A percentile compares a stretch with the other conserved stretches of the same genome.
Evolutionary conservation across 2,329 filamentous ascomycete species (phyloP).

Genomic region (Phaeosphaeria sp.): DNA sequence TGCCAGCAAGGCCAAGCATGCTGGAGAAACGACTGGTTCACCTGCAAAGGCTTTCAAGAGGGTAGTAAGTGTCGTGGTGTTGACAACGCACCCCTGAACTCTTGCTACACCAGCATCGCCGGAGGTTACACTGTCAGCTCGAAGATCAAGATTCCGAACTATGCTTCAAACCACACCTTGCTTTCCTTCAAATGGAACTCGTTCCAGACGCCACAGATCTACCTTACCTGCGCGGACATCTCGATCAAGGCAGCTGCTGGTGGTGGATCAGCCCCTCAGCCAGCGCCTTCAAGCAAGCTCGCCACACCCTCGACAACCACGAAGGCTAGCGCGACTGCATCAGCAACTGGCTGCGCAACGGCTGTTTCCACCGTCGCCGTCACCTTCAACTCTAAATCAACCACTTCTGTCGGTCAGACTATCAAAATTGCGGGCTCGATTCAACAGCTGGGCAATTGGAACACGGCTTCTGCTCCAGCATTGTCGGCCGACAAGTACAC

Average conservation of each 20-base stretch:
- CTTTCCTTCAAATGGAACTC: conserved; percentile 44
- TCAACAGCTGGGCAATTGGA: conserved; percentile 54
- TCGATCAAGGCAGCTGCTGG: conserved; percentile 28
- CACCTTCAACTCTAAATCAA: conserved; percentile 56
- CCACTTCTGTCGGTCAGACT: conserved; percentile 58
- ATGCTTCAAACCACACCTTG: conserved; percentile 40
- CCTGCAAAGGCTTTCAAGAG: conserved; percentile 40
- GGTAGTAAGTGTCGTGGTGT: conserved; percentile 36
- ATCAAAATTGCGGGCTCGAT: conserved; percentile 55
- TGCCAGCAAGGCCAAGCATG: conserved; percentile 37
- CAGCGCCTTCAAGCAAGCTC: conserved; percentile 23
- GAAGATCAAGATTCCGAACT: conserved; percentile 44
- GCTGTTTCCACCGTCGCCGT: conserved; percentile 43
- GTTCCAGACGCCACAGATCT: conserved; percentile 43
- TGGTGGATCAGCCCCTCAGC: conserved; percentile 11
- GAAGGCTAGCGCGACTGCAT: conserved; percentile 17
- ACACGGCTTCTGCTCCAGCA: conserved; percentile 48
- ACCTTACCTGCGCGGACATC: conserved; percentile 43
- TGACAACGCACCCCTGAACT: conserved; percentile 41
- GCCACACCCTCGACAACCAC: conserved; percentile 15
- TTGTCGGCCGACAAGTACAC: conserved; percentile 55
- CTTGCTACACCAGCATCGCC: conserved; percentile 43
- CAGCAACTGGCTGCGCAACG: conserved; percentile 28
- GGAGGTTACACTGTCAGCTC: conserved; percentile 44
- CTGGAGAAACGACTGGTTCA: conserved; percentile 46